Conservation (phyloP, 2,329 filamentous ascomycete genomes). For the Fusarium xyrophilum region DNA sequence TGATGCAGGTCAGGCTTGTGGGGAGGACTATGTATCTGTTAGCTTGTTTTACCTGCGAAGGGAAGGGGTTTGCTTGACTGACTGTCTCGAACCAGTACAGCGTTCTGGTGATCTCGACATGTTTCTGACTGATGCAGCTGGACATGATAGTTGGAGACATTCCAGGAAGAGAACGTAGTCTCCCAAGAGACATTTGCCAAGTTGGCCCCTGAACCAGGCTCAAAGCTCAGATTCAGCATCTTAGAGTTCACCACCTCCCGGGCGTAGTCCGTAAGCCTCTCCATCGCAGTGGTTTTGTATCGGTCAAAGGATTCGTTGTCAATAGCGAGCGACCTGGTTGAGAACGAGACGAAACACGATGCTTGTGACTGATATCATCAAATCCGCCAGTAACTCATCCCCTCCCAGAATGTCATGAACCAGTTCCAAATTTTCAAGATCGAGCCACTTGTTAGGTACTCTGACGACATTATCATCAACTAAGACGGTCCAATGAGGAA, state of each 20-base stretch:
- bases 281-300: not conserved
- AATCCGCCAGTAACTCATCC: not conserved
- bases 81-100: not conserved
- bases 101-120: not conserved
- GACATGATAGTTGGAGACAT: not conserved
- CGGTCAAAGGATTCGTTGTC: not conserved
- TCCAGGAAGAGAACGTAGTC: not conserved
- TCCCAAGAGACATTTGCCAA: not conserved
- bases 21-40: not conserved
- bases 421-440: not conserved
- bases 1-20: not conserved
- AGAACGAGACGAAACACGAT: not conserved
- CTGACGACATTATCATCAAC: not conserved
- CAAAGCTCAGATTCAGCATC: not conserved
- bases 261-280: not conserved
- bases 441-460: constrained; percentile 17
- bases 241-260: not conserved
- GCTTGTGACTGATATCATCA: not conserved
- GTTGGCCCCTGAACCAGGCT: not conserved
- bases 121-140: not conserved
- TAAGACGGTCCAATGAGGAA: not conserved
- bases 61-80: not conserved
- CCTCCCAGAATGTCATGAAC: not conserved
- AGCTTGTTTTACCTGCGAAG: not conserved
- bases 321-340: not conserved